Evolutionary conservation across 148 eudicot species (phyloP).

Genomic region (Diospyros kaki): DNA sequence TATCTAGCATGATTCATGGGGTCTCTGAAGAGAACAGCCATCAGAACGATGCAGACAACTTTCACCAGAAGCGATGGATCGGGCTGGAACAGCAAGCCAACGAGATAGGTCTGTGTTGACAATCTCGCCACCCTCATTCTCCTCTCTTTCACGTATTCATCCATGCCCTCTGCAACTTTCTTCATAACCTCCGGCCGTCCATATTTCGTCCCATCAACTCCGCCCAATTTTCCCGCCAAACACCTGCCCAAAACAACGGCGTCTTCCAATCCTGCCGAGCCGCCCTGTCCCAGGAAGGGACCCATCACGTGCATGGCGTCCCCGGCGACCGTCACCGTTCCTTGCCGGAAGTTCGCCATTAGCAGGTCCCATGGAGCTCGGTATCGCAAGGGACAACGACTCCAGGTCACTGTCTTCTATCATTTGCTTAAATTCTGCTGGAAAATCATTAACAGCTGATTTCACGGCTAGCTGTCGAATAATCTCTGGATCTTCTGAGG

Average conservation of each 20-base stretch:
- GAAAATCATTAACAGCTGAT: constrained; percentile 15
- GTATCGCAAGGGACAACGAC: constrained; percentile 43
- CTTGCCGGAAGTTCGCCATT: constrained; percentile 31
- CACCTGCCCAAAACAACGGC: constrained; percentile 57
- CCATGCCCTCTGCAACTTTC: constrained; percentile 35
- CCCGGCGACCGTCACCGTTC: constrained; percentile 48
- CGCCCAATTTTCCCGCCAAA: constrained; percentile 23
- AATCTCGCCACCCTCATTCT: constrained; percentile 31
- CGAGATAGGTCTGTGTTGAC: constrained; percentile 34
- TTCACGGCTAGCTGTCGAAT: constrained; percentile 28
- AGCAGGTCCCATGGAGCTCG: constrained; percentile 57
- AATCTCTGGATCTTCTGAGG: constrained; percentile 26
- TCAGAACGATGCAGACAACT: constrained; percentile 24
- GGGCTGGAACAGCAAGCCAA: constrained; percentile 23
- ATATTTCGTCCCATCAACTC: not conserved
- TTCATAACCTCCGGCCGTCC: not conserved
- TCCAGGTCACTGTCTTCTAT: constrained; percentile 28
- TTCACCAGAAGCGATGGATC: constrained; percentile 25
- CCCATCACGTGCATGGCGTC: constrained; percentile 77
- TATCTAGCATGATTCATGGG: constrained; percentile 25
- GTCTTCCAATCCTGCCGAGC: constrained; percentile 65
- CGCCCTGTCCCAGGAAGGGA: constrained; percentile 73
- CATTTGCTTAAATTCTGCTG: constrained; percentile 30
- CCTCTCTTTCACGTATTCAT: constrained; percentile 46
- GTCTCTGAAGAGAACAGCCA: constrained; percentile 28